These are phyloP conservation scores for Phoenix roebelenii DNA, from an alignment of 176 grass and related monocot genomes.

Conservation along the genomic window DNA sequence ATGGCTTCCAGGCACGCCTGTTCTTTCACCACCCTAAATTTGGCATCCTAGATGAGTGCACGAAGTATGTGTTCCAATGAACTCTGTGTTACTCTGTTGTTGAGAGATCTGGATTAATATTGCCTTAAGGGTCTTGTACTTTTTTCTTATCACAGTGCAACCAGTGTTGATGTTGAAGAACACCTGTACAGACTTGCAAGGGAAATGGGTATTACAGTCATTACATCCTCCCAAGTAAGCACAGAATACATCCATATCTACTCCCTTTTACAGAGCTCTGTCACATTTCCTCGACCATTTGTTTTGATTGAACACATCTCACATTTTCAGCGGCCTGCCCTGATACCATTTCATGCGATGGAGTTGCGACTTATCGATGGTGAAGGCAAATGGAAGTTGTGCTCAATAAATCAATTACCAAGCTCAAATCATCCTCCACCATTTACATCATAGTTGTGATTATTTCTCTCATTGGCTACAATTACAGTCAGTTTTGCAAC, in stretches of 20 bases:
- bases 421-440: too few species aligned
- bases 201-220: constrained; percentile 85
- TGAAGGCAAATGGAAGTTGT: constrained; percentile 84
- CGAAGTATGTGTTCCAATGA: constrained; percentile 40
- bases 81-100: too few species aligned
- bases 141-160: constrained; percentile 47
- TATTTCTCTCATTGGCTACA: too few species aligned
- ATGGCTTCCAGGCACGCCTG: constrained; percentile 61
- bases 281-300: background rate
- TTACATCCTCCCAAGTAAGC: constrained; percentile 87
- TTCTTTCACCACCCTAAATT: constrained; percentile 95
- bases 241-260: background rate
- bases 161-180: constrained; percentile 96
- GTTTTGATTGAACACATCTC: constrained; percentile 5
- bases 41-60: constrained; percentile 88
- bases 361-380: constrained; percentile 90
- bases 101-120: background rate
- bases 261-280: background rate
- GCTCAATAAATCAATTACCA: constrained; percentile 44
- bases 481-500: too few species aligned
- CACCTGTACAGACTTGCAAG: constrained; percentile 88
- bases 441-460: too few species aligned
- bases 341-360: constrained; percentile 80
- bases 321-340: constrained; percentile 56
- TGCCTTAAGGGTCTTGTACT: constrained; percentile 7